Evolutionary conservation across 2,329 filamentous ascomycete genomes (phyloP).

Genomic region (Penicillium sp.): DNA sequence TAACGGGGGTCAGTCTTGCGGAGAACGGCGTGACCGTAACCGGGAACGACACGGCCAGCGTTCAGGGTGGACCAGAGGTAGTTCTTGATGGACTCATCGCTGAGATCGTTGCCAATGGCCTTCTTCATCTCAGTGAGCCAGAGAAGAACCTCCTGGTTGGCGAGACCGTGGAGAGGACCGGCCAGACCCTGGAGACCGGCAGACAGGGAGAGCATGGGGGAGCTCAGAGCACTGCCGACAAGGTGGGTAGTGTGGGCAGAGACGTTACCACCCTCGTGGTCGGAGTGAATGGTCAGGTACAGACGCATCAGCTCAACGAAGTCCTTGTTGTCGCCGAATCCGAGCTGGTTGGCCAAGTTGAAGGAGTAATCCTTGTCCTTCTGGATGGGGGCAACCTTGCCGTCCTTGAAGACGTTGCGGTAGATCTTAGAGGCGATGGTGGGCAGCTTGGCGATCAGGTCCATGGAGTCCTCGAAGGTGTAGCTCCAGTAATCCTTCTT

Average conservation of each 20-base stretch:
- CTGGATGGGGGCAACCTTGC: conserved; percentile 93
- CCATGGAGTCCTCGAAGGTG: conserved; percentile 99
- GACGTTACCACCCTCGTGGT: conserved; percentile 99
- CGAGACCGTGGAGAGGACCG: conserved; percentile 96
- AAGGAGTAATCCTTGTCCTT: conserved; percentile 99
- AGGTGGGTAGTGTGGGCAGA: conserved; percentile 98
- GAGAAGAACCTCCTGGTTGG: conserved; percentile 99
- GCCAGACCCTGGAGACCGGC: conserved; percentile 98
- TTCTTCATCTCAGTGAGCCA: conserved; percentile 99
- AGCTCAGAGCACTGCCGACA: conserved; percentile 94
- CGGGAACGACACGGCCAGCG: conserved; percentile 90
- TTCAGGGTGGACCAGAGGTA: conserved; percentile 99
- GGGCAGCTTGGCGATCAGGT: conserved; percentile 98
- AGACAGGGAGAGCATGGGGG: conserved; percentile 92
- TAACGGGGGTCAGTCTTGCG: conserved; percentile 99
- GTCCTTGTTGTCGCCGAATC: conserved; percentile 91
- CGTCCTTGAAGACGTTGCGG: conserved; percentile 99
- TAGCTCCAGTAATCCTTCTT: conserved; percentile 99
- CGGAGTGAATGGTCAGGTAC: conserved; percentile 99
- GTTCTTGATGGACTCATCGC: conserved; percentile 94
- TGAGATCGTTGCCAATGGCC: conserved; percentile 87
- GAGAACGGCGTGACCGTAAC: conserved; percentile 97
- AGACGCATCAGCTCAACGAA: conserved; percentile 98
- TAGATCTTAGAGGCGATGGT: conserved; percentile 98
- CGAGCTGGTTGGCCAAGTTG: conserved; percentile 99